phyloP scores from a whole-genome alignment of 2,329 filamentous ascomycete species.

The Coniochaeta pulveracea region DNA sequence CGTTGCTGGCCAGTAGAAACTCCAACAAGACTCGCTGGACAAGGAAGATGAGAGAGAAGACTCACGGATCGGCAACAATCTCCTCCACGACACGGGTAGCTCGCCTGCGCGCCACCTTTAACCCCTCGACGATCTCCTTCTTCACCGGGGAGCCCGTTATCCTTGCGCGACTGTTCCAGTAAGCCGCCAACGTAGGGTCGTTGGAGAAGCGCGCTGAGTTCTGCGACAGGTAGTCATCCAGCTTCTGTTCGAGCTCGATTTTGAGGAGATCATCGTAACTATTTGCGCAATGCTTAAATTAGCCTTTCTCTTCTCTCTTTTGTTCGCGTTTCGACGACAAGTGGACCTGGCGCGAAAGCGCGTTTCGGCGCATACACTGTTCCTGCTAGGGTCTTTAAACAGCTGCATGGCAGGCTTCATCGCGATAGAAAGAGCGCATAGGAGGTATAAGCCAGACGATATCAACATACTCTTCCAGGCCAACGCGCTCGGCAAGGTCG shows the following conservation, averaged over 20 bases:
- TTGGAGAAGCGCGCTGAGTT: slow-evolving; percentile 55
- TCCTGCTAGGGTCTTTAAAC: too few species aligned
- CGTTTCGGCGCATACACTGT: too few species aligned
- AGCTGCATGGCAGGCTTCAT: too few species aligned
- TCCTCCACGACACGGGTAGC: slow-evolving; percentile 33
- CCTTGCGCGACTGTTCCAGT: slow-evolving; percentile 59
- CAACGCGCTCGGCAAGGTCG: slow-evolving; percentile 60
- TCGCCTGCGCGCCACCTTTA: slow-evolving; percentile 30
- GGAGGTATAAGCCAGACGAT: too few species aligned
- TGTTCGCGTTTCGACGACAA: too few species aligned
- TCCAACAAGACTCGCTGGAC: too few species aligned
- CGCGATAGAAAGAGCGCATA: too few species aligned
- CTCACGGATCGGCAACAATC: slow-evolving; percentile 30
- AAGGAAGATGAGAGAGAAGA: slow-evolving; percentile 6
- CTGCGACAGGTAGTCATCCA: slow-evolving; percentile 62
- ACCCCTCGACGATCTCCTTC: slow-evolving; percentile 35
- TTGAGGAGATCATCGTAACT: slow-evolving; percentile 67
- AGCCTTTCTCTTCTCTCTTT: slow-evolving; percentile 5
- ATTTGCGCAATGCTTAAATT: slow-evolving; percentile 6
- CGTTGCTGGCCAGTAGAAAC: too few species aligned
- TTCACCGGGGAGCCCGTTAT: slow-evolving; percentile 50
- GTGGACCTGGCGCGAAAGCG: too few species aligned
- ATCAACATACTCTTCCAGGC: slow-evolving; percentile 58
- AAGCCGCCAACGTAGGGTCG: slow-evolving; percentile 57
- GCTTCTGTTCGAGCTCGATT: slow-evolving; percentile 61